phyloP scores from a whole-genome alignment of 176 grass and related monocot species.

The Puccinellia tenuiflora region DNA sequence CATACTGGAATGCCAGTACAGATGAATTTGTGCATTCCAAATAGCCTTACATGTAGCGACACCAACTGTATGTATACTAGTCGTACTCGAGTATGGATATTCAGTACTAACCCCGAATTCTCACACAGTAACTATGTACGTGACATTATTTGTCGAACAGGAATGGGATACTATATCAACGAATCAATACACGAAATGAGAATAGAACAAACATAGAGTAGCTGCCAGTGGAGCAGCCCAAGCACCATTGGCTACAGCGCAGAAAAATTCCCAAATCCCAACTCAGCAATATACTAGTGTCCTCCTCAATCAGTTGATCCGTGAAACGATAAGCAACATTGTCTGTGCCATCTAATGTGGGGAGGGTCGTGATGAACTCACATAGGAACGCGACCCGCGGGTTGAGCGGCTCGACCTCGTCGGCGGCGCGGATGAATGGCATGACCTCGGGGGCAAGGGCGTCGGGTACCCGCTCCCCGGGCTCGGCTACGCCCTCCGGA shows the following conservation, averaged over 20 bases:
- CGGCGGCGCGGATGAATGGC: slow-evolving; percentile 52
- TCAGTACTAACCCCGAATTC: not conserved
- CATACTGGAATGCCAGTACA: not conserved
- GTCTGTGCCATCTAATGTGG: not conserved
- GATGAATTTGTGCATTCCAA: not conserved
- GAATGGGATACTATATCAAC: not conserved
- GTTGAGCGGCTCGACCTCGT: slow-evolving; percentile 37
- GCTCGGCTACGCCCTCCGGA: slow-evolving; percentile 17
- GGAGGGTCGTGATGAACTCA: slow-evolving; percentile 3
- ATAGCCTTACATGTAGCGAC: not conserved
- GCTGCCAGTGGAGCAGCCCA: not conserved
- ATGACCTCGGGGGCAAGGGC: slow-evolving; percentile 38
- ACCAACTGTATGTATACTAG: not conserved
- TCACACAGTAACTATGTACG: not conserved
- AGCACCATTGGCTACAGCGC: not conserved
- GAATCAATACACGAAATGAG: not conserved
- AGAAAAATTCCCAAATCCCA: not conserved
- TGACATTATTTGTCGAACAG: not conserved
- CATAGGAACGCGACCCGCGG: slow-evolving; percentile 43
- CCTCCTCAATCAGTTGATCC: no score
- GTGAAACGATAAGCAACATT: no score
- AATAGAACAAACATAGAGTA: not conserved
- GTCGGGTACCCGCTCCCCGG: slow-evolving; percentile 34
- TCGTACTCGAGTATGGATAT: not conserved
- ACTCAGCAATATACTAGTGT: not conserved